phyloP scores from a whole-genome alignment of 148 eudicot genomes.

The Selenicereus undatus region DNA sequence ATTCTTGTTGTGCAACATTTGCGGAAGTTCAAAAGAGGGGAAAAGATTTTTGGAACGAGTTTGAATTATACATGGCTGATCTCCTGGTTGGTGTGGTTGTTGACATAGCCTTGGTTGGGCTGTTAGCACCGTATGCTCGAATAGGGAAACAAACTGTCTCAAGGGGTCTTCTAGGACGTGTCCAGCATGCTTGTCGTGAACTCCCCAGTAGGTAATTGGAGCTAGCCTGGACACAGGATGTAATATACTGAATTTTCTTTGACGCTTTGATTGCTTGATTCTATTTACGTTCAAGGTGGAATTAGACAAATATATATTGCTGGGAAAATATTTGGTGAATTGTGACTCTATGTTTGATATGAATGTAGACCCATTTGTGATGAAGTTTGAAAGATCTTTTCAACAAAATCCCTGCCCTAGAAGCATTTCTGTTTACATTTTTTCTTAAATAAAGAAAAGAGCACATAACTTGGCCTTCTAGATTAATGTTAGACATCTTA shows the following conservation, averaged over 20 bases:
- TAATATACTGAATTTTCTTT: background rate
- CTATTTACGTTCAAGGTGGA: slow-evolving; percentile 1
- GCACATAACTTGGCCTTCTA: background rate
- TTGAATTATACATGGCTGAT: slow-evolving; percentile 62
- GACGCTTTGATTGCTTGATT: background rate
- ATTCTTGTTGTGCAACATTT: slow-evolving; percentile 67
- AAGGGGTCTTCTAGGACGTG: slow-evolving; percentile 39
- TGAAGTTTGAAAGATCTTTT: background rate
- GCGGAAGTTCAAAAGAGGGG: slow-evolving; percentile 70
- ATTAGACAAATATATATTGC: background rate
- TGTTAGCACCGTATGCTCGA: slow-evolving; percentile 74
- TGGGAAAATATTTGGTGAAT: background rate
- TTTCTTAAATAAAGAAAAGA: background rate
- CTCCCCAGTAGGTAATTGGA: slow-evolving; percentile 64
- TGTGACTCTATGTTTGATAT: background rate
- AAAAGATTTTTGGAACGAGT: slow-evolving; percentile 68
- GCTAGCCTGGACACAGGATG: background rate
- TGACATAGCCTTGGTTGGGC: slow-evolving; percentile 65
- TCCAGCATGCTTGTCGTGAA: slow-evolving; percentile 40
- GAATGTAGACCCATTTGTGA: background rate
- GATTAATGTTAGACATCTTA: background rate
- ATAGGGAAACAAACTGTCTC: slow-evolving; percentile 47
- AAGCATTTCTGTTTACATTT: background rate
- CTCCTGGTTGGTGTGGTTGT: slow-evolving; percentile 60
- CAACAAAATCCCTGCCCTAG: background rate